A percentile compares a stretch with the other conserved stretches of the same genome.
phyloP scores from a whole-genome alignment of 23 red algal species.

The Cyanidiococcus yangmingshanensis region DNA sequence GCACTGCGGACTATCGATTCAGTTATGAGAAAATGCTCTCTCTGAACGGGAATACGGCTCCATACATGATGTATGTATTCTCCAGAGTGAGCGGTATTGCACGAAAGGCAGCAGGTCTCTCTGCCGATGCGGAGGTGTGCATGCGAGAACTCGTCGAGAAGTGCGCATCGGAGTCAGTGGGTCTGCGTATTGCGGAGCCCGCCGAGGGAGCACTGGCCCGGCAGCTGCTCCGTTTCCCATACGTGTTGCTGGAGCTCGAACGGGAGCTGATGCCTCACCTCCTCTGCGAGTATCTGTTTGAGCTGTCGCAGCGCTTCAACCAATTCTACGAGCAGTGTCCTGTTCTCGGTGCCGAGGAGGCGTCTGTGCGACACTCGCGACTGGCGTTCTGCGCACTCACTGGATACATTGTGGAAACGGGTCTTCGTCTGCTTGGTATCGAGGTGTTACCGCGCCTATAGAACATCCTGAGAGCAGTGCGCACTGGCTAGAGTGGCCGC shows the following conservation, averaged over 20 bases:
- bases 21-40: conserved; percentile 96
- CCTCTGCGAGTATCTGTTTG: conserved; percentile 90
- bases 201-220: conserved; percentile 61
- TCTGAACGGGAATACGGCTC: conserved; percentile 86
- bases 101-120: conserved; percentile 43
- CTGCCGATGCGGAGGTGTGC: conserved; percentile 10
- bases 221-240: conserved; percentile 52
- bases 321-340: conserved; percentile 97
- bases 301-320: conserved; percentile 65
- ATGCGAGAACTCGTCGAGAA: not conserved
- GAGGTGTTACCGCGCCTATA: conserved; percentile 49
- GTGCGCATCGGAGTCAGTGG: conserved; percentile 24
- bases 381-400: conserved; percentile 83
- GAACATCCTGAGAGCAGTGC: too few species aligned
- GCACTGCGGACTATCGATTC: conserved; percentile 91
- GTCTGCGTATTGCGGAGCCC: conserved; percentile 40
- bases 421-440: conserved; percentile 75
- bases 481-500: too few species aligned
- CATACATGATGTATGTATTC: conserved; percentile 96
- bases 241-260: conserved; percentile 72
- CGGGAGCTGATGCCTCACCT: conserved; percentile 74
- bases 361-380: conserved; percentile 37
- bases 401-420: conserved; percentile 47
- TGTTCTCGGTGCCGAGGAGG: conserved; percentile 53
- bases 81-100: conserved; percentile 78